Conservation (phyloP, 257 asterid genomes). For the Solanum chilense region DNA sequence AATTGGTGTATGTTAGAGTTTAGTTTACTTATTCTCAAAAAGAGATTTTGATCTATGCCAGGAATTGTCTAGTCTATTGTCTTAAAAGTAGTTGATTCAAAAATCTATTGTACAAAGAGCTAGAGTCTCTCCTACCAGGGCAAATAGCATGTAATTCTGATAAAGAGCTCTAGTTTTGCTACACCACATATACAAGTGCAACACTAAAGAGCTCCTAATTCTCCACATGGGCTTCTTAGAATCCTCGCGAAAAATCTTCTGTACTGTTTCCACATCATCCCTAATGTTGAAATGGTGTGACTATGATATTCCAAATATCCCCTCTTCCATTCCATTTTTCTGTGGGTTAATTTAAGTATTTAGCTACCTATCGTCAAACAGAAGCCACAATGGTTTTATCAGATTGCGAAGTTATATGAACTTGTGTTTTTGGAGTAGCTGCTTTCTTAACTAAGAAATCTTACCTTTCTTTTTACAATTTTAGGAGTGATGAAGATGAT, state of each 20-base stretch:
- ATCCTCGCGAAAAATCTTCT: not conserved
- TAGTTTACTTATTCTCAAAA: not conserved
- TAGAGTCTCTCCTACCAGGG: not conserved
- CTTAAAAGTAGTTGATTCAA: not conserved
- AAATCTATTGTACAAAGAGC: not conserved
- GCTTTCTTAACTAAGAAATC: not conserved
- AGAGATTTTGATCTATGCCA: not conserved
- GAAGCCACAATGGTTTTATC: not conserved
- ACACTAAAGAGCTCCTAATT: not conserved
- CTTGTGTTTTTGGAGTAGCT: not conserved
- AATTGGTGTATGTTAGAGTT: not conserved
- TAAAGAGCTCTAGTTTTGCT: no score
- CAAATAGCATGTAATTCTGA: not conserved
- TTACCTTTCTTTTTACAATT: conserved; percentile 4
- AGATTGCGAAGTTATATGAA: not conserved
- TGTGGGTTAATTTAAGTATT: not conserved
- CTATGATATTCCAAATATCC: not conserved
- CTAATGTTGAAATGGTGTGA: not conserved
- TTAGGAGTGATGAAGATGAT: conserved; percentile 80
- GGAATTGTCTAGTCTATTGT: not conserved
- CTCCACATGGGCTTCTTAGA: not conserved
- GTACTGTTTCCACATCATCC: not conserved
- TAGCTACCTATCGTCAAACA: not conserved
- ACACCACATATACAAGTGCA: not conserved
- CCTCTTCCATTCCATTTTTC: not conserved